Evolutionary conservation across 192 early-diverging fungal species (phyloP).

Genomic region (Gigaspora rosea): DNA sequence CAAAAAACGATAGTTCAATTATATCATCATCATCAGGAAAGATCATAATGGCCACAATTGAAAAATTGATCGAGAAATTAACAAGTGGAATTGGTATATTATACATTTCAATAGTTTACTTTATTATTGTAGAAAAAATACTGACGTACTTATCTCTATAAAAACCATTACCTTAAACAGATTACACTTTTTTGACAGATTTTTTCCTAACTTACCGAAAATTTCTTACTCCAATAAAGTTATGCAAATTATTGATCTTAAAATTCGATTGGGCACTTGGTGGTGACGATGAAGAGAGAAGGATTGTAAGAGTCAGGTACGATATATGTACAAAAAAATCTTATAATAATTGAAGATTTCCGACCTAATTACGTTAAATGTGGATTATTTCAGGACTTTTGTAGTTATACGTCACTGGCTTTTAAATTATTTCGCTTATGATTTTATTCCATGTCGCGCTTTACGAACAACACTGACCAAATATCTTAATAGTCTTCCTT

Average conservation of each 20-base stretch:
- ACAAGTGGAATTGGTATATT: conserved; percentile 53
- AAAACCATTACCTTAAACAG: conserved; percentile 29
- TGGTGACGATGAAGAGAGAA: conserved; percentile 48
- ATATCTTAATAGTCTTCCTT: conserved; percentile 43
- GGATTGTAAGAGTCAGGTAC: conserved; percentile 52
- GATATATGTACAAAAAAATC: not conserved
- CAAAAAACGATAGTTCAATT: not conserved
- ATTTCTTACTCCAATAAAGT: conserved; percentile 56
- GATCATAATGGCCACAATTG: conserved; percentile 54
- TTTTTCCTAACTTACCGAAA: conserved; percentile 63
- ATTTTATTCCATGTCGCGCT: conserved; percentile 49
- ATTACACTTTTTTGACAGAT: conserved; percentile 62
- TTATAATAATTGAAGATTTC: too few species aligned
- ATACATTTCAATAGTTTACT: not conserved
- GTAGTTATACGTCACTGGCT: conserved; percentile 63
- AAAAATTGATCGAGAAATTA: conserved; percentile 57
- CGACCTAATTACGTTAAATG: too few species aligned
- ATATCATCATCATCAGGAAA: not conserved
- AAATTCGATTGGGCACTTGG: conserved; percentile 57
- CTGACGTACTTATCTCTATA: not conserved
- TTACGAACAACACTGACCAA: conserved; percentile 44
- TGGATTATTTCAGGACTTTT: conserved; percentile 45
- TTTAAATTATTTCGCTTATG: conserved; percentile 60
- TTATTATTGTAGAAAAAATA: not conserved
- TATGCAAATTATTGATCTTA: conserved; percentile 55